Evolutionary conservation across 2,329 filamentous ascomycete species (phyloP).

Genomic region (Anisogramma anomala): DNA sequence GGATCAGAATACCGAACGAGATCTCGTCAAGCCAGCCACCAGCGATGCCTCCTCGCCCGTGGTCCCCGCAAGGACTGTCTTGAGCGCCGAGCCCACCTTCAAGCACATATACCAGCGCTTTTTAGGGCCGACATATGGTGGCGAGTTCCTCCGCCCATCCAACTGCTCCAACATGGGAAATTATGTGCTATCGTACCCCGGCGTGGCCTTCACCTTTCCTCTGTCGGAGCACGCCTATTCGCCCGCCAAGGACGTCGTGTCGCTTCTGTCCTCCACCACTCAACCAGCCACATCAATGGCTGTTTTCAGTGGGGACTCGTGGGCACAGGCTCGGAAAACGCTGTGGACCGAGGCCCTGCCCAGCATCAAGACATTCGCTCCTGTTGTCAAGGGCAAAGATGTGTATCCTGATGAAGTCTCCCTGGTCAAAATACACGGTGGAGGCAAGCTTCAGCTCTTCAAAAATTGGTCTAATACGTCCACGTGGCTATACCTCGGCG

Average conservation of each 20-base stretch:
- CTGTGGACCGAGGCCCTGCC: slow-evolving; percentile 67
- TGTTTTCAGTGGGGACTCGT: slow-evolving; percentile 80
- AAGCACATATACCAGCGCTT: slow-evolving; percentile 83
- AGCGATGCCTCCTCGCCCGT: slow-evolving; percentile 14
- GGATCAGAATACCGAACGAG: slow-evolving; percentile 49
- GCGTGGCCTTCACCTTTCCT: slow-evolving; percentile 85
- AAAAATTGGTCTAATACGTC: slow-evolving; percentile 56
- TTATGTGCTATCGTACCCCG: slow-evolving; percentile 89
- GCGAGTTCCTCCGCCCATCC: slow-evolving; percentile 69
- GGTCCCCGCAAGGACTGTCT: slow-evolving; percentile 19
- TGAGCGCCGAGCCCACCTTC: slow-evolving; percentile 58
- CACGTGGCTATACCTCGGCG: slow-evolving; percentile 64
- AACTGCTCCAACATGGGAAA: slow-evolving; percentile 49
- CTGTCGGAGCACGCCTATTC: slow-evolving; percentile 65
- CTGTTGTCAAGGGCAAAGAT: slow-evolving; percentile 62
- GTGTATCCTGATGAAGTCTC: slow-evolving; percentile 82
- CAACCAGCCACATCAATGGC: slow-evolving; percentile 77
- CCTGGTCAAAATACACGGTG: slow-evolving; percentile 63
- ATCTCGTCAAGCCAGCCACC: slow-evolving; percentile 57
- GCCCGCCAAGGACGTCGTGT: slow-evolving; percentile 68
- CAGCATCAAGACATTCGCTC: slow-evolving; percentile 59
- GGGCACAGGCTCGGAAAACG: slow-evolving; percentile 67
- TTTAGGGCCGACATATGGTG: slow-evolving; percentile 87
- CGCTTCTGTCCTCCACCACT: slow-evolving; percentile 68
- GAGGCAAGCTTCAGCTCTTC: slow-evolving; percentile 65